Evolutionary conservation across 129 eudicot genomes (phyloP), one percentile per base, ranked within the genome.

Genomic region (Dittrichia graveolens): DNA sequence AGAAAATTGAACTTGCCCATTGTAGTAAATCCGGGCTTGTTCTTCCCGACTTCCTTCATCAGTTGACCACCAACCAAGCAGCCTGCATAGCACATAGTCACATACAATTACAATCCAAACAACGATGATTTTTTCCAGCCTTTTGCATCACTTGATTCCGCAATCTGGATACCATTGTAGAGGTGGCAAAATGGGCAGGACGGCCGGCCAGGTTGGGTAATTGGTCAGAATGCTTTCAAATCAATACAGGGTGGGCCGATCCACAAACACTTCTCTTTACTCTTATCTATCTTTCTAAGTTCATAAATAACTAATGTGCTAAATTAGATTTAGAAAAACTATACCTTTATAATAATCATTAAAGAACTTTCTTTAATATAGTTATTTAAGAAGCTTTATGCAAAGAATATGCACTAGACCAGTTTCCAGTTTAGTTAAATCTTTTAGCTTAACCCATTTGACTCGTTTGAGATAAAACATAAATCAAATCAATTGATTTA

Each of bases 51-150:
- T 91, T 78, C 88, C 82, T 78, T 91, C 92, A 78, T 91, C 95
- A 75, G 85, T 88, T 19, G 97, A 91, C 97, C 97, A 91, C 97
- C 97, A 91, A 65, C 95, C 97, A 54, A 91, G 90, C 46, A 88
- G 80, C 88, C 97, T 91, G 78, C 53, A 67, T 48, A 61, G 92
- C 84, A 77, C 38, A n/a, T n/a, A n/a, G n/a, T n/a, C n/a, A n/a
- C n/a, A 67, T 53, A 69, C 41, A 59, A 47, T 45, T 45, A 34
- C 60, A 45, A 8, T 57, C 57, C 55, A 57, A 31, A 8, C 16
- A 43, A 71, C 13, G 13, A 61, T 5, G 5, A 38, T 24, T 61
- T 6, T 12, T 61, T 24, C 31, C n/a, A 16, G 31, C 31, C 31
- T 18, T 18, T 57, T 18, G 13, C 39, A n/a, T 8, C 8, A 18